Percentiles rank a stretch among this genome's conserved stretches.
These are phyloP conservation scores for Penicillium lagena DNA, from an alignment of 495 filamentous ascomycete species.

Conservation along the genomic window DNA sequence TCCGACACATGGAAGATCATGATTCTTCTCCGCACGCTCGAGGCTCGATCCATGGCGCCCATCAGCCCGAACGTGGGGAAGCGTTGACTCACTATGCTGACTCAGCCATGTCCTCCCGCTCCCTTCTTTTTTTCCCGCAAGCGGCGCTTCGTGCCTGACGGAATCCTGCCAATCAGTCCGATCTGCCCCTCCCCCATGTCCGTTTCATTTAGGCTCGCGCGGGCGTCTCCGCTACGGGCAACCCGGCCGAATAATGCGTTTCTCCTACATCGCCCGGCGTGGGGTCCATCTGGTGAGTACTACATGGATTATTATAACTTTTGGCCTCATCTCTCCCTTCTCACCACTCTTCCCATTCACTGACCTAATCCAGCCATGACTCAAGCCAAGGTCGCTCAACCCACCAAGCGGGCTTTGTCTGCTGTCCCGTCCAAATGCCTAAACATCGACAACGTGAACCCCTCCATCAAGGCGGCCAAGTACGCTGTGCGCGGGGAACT, in stretches of 20 bases:
- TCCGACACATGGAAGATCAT: too few species aligned
- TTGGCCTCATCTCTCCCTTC: conserved; percentile 1
- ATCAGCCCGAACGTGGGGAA: too few species aligned
- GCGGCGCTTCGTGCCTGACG: too few species aligned
- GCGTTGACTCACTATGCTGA: too few species aligned
- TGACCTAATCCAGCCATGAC: conserved; percentile 17
- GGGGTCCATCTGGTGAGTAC: too few species aligned
- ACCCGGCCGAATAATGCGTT: conserved; percentile 28
- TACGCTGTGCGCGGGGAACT: conserved; percentile 97
- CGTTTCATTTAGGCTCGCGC: conserved; percentile 32
- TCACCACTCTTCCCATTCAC: conserved; percentile 4
- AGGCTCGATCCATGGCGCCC: too few species aligned
- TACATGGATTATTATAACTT: background rate
- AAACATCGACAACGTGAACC: conserved; percentile 86
- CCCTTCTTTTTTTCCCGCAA: too few species aligned
- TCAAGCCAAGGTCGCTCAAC: conserved; percentile 23
- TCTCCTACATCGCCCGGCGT: conserved; percentile 20
- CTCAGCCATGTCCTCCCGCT: too few species aligned
- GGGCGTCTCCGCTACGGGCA: conserved; percentile 30
- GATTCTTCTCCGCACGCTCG: too few species aligned
- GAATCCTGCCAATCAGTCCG: too few species aligned
- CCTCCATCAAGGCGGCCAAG: conserved; percentile 72
- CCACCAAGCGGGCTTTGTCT: conserved; percentile 49
- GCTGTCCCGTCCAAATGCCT: conserved; percentile 52
- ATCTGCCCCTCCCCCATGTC: conserved; percentile 18